Percentiles rank a stretch among this genome's conserved stretches.
Evolutionary conservation across 306 rosid species (phyloP).

Genomic region (Cucurbita pepo): DNA sequence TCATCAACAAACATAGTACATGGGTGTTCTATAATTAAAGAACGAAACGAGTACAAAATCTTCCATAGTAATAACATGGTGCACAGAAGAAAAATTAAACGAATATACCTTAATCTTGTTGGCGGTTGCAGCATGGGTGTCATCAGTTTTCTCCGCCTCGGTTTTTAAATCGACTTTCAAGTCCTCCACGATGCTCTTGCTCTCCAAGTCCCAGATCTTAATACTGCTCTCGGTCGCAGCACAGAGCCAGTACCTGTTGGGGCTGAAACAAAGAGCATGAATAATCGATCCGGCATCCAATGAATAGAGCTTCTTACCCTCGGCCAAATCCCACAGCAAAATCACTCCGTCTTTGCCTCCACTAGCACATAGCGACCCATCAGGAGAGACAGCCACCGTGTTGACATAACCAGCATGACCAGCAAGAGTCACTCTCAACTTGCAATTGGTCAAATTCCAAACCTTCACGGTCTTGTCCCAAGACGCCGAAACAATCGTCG

Average conservation of each 20-base stretch:
- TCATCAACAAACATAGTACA: not conserved
- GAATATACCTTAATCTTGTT: constrained; percentile 65
- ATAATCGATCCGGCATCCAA: constrained; percentile 43
- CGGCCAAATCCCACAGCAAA: constrained; percentile 89
- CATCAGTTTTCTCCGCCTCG: constrained; percentile 68
- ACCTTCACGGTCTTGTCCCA: constrained; percentile 68
- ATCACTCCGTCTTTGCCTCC: constrained; percentile 93
- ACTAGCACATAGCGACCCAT: constrained; percentile 81
- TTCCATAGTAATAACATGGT: not conserved
- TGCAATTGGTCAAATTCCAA: constrained; percentile 78
- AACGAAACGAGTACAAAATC: not conserved
- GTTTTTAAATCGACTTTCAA: constrained; percentile 75
- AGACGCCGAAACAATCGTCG: constrained; percentile 76
- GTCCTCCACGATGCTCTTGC: constrained; percentile 87
- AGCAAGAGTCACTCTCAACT: constrained; percentile 50
- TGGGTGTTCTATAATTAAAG: not conserved
- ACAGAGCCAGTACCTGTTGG: constrained; percentile 95
- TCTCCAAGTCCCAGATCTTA: constrained; percentile 99
- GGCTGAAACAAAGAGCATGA: constrained; percentile 74
- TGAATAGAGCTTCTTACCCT: constrained; percentile 74
- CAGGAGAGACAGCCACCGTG: constrained; percentile 96
- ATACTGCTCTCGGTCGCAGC: constrained; percentile 92
- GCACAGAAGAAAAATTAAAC: not conserved
- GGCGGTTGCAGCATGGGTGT: constrained; percentile 20
- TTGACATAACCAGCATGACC: constrained; percentile 79